Evolutionary conservation across 306 rosid species (phyloP), one percentile per base, ranked within the genome.

Genomic region (Prunus armeniaca): DNA sequence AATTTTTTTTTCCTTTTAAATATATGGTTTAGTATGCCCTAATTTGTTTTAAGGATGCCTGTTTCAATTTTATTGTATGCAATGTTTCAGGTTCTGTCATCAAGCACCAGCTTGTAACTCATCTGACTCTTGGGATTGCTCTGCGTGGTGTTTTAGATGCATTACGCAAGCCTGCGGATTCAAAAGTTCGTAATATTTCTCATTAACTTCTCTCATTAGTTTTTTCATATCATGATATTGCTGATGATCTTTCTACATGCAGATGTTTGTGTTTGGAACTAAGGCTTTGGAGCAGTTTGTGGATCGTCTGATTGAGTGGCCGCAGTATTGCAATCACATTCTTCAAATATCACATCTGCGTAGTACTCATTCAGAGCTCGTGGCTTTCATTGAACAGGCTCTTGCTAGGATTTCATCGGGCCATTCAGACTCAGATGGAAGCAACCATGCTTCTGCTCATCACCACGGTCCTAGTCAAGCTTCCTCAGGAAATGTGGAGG

Each of bases 261-360:
- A 96, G 99, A 96, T 96, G 99, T 96, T 91, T 88, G 78, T 89
- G 71, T 96, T 96, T 67, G 99, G 99, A 71, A 91, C 89, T 49
- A 79, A 87, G 86, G 99, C 99, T 69, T 77, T 96, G 89, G 98
- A 96, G 88, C 98, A 96, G 85, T 96, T 96, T 86, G 93, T 91
- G 83, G 99, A 93, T 78, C 98, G 99, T 69, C 85, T 96, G 74
- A 87, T 88, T 74, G 99, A 93, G 86, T 96, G 99, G 99, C 99
- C 99, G 6, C 98, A 93, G 79, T 96, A 93, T 76, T 96, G 99
- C 87, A 93, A 96, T 82, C 99, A 96, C 78, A 96, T 96, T 83
- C 87, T 96, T 70, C 99, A 96, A 83, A 93, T 96, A 79, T 91
- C 98, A 73, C 99, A 96, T 89, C 67, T 93, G 81, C 93, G 98